Evolutionary conservation across 768 basidiomycete species (phyloP).

Genomic region (Russula dissimulans): DNA sequence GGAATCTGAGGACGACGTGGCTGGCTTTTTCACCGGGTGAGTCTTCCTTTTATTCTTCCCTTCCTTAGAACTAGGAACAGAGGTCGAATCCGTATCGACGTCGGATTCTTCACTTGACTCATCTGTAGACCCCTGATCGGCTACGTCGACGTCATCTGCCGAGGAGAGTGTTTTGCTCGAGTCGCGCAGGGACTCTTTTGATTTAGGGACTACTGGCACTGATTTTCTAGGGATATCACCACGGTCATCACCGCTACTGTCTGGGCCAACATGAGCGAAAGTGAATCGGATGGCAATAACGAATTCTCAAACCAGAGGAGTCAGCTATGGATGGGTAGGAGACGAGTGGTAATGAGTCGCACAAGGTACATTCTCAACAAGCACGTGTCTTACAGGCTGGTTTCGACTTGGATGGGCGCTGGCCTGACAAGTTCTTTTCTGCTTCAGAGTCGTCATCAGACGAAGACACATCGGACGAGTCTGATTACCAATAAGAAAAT

Average conservation of each 20-base stretch:
- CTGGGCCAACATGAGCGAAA: neutral
- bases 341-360: conserved; percentile 1
- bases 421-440: neutral
- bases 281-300: neutral
- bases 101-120: conserved; percentile 11
- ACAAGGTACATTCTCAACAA: neutral
- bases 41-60: neutral
- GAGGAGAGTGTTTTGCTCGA: conserved; percentile 18
- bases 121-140: conserved; percentile 15
- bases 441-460: conserved; percentile 9
- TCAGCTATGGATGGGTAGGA: neutral
- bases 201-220: neutral
- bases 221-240: neutral
- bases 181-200: neutral
- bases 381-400: conserved; percentile 4
- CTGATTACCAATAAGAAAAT: neutral
- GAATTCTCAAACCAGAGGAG: conserved; percentile 4
- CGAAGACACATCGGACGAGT: conserved; percentile 22
- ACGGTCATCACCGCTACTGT: neutral
- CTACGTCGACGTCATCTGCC: neutral
- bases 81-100: neutral
- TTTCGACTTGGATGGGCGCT: neutral
- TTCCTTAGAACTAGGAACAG: neutral
- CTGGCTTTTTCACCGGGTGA: neutral
- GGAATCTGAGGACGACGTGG: conserved; percentile 3